Evolutionary conservation across 192 early-diverging fungal genomes (phyloP), one percentile per base, ranked within the genome.

Genomic region (Linnemannia schmuckeri): DNA sequence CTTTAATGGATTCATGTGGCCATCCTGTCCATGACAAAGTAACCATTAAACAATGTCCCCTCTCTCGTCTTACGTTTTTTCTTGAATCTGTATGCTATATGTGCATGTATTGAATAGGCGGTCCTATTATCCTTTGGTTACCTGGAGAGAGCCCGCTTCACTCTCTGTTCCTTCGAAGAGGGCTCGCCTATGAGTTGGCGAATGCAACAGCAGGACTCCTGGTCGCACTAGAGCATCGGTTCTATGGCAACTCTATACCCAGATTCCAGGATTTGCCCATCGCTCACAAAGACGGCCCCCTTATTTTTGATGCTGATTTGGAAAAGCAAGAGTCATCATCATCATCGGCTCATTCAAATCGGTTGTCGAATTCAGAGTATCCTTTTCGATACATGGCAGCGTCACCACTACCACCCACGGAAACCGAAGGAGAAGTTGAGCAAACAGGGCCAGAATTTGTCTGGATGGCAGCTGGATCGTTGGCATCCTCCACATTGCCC

Each of bases 141-240:
- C 78, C 84, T 35, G 84, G 84, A 13, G 84, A 86, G 30, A 86
- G 70, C 70, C 84, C 79, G 0, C 57, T 86, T 9, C 84, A 81
- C 38, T 70, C 84, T 7, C 55, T 86, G 9, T 81, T 86, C 70
- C 71, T 81, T 10, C 38, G 70, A 15, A 70, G 84, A 9, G 84
- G 84, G 4, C 74, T 86, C 1, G 78, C 84, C 54, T 86, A 86
- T 68, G 88, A 89, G 40, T 61, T 95, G 57, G 92, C 93, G 17
- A 90, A 93, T 80, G 89, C 84, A 7, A 92, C 92, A 6, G 87
- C 90, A 37, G 95, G 92, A 1, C 78, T 94, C 33, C 77, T 95
- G 2, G 88, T 95, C 6, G 89, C 88, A 8, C 73, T 95, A 73
- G 94, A 96, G 79, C 95, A 95, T 79, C 75, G 95, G 40, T 95